phyloP scores from a whole-genome alignment of 805 yeast species.

The Schizosaccharomyces osmophilus region DNA sequence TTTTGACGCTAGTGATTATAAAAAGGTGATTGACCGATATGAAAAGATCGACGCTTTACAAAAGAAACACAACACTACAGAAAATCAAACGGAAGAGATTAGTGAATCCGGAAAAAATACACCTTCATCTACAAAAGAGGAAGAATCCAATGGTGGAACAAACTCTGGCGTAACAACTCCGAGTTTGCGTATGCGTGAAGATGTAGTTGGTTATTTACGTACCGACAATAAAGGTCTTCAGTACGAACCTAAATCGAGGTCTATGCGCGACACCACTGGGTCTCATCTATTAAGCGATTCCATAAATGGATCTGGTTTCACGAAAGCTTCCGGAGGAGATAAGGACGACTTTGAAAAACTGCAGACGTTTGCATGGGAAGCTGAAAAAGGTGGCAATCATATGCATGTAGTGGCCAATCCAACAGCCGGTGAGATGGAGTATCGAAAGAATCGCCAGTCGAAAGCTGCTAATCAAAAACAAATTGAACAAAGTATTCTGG shows the following conservation, averaged over 20 bases:
- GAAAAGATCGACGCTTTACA: constrained; percentile 14
- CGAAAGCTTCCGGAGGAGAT: constrained; percentile 18
- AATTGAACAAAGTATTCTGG: background rate
- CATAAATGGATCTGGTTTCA: background rate
- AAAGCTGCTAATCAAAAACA: background rate
- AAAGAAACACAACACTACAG: constrained; percentile 7
- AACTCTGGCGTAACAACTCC: constrained; percentile 12
- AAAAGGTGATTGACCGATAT: constrained; percentile 25
- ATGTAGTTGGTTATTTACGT: constrained; percentile 45
- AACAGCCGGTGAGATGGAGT: constrained; percentile 19
- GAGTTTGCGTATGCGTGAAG: constrained; percentile 41
- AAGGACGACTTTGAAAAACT: constrained; percentile 27
- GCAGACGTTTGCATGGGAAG: constrained; percentile 28
- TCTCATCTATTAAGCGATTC: constrained; percentile 22
- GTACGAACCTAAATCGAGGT: constrained; percentile 17
- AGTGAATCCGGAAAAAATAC: constrained; percentile 4
- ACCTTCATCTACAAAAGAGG: constrained; percentile 9
- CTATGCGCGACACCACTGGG: constrained; percentile 18
- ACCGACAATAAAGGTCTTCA: constrained; percentile 26
- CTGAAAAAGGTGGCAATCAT: constrained; percentile 11
- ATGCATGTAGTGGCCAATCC: constrained; percentile 22
- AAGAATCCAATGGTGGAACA: constrained; percentile 12
- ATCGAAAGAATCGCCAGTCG: constrained; percentile 12
- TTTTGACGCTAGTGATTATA: constrained; percentile 39
- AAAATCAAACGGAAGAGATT: constrained; percentile 4